These are phyloP conservation scores for Mycosphaerelloides madeirae DNA, from an alignment of 2,329 filamentous ascomycete genomes.

Conservation along the genomic window DNA sequence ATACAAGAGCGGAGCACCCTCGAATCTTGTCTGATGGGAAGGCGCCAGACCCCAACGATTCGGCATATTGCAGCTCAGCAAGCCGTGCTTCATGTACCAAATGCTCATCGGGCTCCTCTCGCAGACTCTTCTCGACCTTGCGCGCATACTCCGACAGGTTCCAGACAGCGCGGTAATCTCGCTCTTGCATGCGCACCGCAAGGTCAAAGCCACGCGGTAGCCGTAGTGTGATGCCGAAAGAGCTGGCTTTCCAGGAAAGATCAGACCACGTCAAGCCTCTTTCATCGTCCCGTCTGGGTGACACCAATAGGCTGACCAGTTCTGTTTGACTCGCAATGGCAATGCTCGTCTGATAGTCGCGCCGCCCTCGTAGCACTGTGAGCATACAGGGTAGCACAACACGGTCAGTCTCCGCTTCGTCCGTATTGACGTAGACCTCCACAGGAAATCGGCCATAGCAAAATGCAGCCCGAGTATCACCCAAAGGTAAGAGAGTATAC, in stretches of 20 bases:
- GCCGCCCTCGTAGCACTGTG: slow-evolving; percentile 66
- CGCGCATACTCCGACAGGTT: slow-evolving; percentile 80
- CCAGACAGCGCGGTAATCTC: slow-evolving; percentile 75
- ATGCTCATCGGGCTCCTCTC: slow-evolving; percentile 64
- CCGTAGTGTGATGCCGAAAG: slow-evolving; percentile 61
- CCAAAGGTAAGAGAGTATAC: slow-evolving; percentile 66
- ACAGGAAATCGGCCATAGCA: slow-evolving; percentile 75
- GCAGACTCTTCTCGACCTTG: slow-evolving; percentile 68
- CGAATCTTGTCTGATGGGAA: slow-evolving; percentile 73
- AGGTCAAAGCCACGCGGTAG: slow-evolving; percentile 73
- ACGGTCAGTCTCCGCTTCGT: slow-evolving; percentile 62
- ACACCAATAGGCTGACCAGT: slow-evolving; percentile 68
- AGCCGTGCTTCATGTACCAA: slow-evolving; percentile 65
- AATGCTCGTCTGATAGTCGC: slow-evolving; percentile 65
- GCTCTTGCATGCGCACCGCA: slow-evolving; percentile 64
- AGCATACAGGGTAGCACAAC: slow-evolving; percentile 69
- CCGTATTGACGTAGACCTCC: slow-evolving; percentile 68
- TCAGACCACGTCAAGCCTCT: slow-evolving; percentile 74
- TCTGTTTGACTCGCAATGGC: slow-evolving; percentile 76
- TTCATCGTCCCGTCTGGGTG: slow-evolving; percentile 45
- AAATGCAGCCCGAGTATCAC: slow-evolving; percentile 69
- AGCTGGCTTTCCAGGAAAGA: slow-evolving; percentile 70
- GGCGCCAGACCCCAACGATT: slow-evolving; percentile 62
- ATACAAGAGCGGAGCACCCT: slow-evolving; percentile 68
- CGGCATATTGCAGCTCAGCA: slow-evolving; percentile 74